A percentile compares a stretch with the other conserved stretches of the same genome.
These are phyloP conservation scores for Hemileccinum impolitum DNA, from an alignment of 768 basidiomycete species.

Conservation along the genomic window DNA sequence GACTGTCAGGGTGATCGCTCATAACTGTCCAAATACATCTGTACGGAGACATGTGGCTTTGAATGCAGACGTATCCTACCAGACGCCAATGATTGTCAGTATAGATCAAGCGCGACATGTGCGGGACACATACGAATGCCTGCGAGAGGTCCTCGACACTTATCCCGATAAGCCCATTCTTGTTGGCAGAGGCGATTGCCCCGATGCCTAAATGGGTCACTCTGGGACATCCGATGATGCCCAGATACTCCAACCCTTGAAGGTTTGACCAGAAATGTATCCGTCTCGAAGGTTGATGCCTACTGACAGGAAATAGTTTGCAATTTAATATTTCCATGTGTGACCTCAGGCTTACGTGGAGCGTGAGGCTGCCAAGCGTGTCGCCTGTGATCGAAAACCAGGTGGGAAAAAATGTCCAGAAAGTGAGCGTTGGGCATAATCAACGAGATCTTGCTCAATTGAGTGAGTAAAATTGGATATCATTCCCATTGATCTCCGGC, in stretches of 20 bases:
- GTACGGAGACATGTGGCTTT: constrained; percentile 34
- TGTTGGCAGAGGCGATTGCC: constrained; percentile 45
- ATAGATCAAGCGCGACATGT: background rate
- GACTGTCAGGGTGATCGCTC: constrained; percentile 57
- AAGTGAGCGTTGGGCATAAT: constrained; percentile 72
- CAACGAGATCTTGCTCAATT: constrained; percentile 56
- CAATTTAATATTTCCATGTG: background rate
- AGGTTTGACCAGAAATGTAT: constrained; percentile 49
- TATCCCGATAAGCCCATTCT: constrained; percentile 47
- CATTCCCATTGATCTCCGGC: constrained; percentile 71
- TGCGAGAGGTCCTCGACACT: constrained; percentile 62
- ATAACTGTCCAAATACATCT: constrained; percentile 41
- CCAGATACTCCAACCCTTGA: constrained; percentile 49
- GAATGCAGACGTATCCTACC: constrained; percentile 54
- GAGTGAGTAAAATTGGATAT: constrained; percentile 47
- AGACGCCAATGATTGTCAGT: background rate
- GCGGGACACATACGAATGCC: constrained; percentile 47
- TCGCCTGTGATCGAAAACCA: constrained; percentile 49
- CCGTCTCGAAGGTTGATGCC: constrained; percentile 58
- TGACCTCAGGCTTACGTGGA: constrained; percentile 61
- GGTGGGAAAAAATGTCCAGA: constrained; percentile 40
- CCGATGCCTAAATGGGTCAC: constrained; percentile 61
- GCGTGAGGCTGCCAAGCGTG: constrained; percentile 53
- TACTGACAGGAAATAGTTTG: constrained; percentile 22
- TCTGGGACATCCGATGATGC: constrained; percentile 65